A percentile compares a stretch with the other conserved stretches of the same genome.
These are phyloP conservation scores for Syzygium oleosum DNA, from an alignment of 345 rosid species.

Conservation along the genomic window DNA sequence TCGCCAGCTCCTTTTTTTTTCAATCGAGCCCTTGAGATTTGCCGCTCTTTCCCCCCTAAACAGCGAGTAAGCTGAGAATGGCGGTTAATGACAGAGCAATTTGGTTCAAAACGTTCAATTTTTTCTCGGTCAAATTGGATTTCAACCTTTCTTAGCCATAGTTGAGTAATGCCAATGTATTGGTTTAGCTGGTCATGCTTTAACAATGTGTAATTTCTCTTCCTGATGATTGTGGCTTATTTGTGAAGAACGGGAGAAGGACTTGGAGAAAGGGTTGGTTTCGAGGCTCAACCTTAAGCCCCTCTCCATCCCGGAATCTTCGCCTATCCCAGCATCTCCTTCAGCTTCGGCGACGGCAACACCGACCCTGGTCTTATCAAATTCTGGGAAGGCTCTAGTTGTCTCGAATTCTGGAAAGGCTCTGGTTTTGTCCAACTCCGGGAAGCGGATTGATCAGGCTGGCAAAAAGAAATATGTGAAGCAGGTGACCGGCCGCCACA, in stretches of 20 bases:
- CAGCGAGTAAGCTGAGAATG: background rate
- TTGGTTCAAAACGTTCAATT: background rate
- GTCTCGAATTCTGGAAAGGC: slow-evolving; percentile 61
- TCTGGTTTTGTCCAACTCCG: slow-evolving; percentile 47
- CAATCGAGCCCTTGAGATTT: background rate
- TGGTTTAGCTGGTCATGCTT: background rate
- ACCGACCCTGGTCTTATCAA: slow-evolving; percentile 25
- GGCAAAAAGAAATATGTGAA: slow-evolving; percentile 80
- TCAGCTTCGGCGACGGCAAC: slow-evolving; percentile 26
- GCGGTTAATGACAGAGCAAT: background rate
- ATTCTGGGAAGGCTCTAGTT: slow-evolving; percentile 44
- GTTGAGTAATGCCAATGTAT: background rate
- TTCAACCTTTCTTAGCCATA: background rate
- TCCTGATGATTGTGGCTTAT: background rate
- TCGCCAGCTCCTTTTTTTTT: background rate
- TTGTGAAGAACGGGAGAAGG: slow-evolving; percentile 22
- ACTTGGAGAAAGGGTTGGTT: slow-evolving; percentile 23
- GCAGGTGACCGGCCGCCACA: slow-evolving; percentile 92
- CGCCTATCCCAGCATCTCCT: slow-evolving; percentile 15
- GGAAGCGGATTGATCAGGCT: slow-evolving; percentile 60
- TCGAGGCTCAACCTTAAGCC: slow-evolving; percentile 1
- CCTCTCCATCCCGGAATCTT: slow-evolving; percentile 6
- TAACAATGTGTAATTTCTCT: background rate
- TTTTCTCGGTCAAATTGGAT: background rate
- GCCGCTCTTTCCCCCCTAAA: background rate